Conservation (phyloP, 108 stramenopile genomes). For the Nitzschia palea region DNA sequence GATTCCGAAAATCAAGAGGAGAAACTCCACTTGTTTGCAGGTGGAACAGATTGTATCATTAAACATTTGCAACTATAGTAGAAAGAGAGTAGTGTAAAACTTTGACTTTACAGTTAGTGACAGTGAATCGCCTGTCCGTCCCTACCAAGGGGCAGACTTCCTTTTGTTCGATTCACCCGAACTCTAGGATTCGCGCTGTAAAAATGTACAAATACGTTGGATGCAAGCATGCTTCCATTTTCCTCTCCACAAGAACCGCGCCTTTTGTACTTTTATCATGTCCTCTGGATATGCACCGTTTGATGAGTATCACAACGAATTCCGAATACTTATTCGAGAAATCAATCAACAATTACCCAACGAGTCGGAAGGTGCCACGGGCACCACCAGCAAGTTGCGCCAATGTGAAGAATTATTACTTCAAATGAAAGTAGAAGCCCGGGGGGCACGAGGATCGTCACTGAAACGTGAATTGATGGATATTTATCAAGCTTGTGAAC, state of each 20-base stretch:
- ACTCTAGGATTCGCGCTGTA: too few species aligned
- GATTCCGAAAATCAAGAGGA: constrained; percentile 19
- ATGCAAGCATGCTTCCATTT: too few species aligned
- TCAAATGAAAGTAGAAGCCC: constrained; percentile 9
- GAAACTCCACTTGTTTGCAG: constrained; percentile 50
- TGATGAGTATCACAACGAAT: constrained; percentile 7
- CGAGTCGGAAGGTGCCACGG: background rate
- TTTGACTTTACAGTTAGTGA: too few species aligned
- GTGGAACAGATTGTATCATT: constrained; percentile 76
- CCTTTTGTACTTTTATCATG: too few species aligned
- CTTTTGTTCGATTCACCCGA: too few species aligned
- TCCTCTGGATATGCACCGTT: constrained; percentile 14
- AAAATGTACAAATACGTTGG: too few species aligned
- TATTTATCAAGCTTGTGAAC: constrained; percentile 31
- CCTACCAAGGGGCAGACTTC: too few species aligned
- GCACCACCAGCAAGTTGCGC: background rate
- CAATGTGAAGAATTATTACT: constrained; percentile 10
- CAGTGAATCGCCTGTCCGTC: too few species aligned
- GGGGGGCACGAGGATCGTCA: constrained; percentile 2
- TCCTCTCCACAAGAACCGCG: too few species aligned
- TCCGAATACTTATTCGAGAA: constrained; percentile 6
- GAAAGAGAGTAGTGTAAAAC: too few species aligned
- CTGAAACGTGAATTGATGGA: constrained; percentile 30
- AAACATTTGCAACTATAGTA: constrained; percentile 40
- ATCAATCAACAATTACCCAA: background rate